These are phyloP conservation scores for Macadamia integrifolia DNA, from an alignment of 164 flowering plant genomes.

Conservation along the genomic window DNA sequence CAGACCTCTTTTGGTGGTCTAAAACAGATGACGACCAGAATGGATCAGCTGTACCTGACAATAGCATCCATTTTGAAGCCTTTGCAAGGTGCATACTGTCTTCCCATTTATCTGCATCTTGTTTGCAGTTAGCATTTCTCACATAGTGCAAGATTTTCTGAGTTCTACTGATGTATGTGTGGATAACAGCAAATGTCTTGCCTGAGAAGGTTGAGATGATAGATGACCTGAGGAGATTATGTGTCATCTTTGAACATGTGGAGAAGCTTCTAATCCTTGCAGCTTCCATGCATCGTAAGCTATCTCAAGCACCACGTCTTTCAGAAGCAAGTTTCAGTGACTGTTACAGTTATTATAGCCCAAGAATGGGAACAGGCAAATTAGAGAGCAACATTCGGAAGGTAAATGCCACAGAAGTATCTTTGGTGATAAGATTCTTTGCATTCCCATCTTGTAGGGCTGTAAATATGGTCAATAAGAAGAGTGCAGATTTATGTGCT, in stretches of 20 bases:
- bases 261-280: constrained; percentile 69
- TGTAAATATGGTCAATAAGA: background rate
- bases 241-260: constrained; percentile 63
- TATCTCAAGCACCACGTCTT: constrained; percentile 61
- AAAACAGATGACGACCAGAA: constrained; percentile 63
- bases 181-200: constrained; percentile 16
- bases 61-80: constrained; percentile 59
- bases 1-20: constrained; percentile 66
- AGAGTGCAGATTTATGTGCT: background rate
- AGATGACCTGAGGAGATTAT: constrained; percentile 38
- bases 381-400: constrained; percentile 12
- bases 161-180: background rate
- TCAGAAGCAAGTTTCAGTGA: constrained; percentile 58
- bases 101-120: constrained; percentile 1
- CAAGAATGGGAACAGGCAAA: constrained; percentile 59
- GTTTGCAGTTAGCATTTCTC: constrained; percentile 1
- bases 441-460: background rate
- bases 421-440: background rate
- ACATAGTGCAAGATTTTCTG: background rate
- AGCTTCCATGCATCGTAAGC: constrained; percentile 82
- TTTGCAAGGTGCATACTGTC: constrained; percentile 49
- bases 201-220: constrained; percentile 23
- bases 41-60: constrained; percentile 73
- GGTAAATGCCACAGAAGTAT: constrained; percentile 30
- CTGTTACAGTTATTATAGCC: constrained; percentile 52